Conservation (phyloP, 495 filamentous ascomycete genomes). For the Amphirosellinia nigrospora region DNA sequence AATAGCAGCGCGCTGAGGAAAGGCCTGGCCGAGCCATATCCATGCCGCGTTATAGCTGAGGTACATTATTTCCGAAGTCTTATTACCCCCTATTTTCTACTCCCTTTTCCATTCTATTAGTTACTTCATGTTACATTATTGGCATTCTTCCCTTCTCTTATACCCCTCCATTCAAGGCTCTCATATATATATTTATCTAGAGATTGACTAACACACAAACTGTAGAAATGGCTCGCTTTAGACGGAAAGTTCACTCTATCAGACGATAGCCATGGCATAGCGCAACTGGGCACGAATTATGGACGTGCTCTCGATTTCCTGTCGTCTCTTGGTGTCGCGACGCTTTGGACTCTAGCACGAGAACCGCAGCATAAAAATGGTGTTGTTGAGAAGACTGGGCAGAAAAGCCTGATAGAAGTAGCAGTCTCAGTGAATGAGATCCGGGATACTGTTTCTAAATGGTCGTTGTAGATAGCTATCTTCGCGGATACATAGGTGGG, state of each 20-base stretch:
- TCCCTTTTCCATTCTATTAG: neutral
- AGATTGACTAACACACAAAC: neutral
- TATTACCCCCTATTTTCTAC: neutral
- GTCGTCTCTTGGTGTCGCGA: conserved; percentile 51
- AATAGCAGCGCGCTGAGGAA: conserved; percentile 88
- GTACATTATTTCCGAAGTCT: conserved; percentile 3
- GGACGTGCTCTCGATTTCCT: conserved; percentile 61
- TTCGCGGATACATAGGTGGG: neutral
- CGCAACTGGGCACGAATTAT: conserved; percentile 72
- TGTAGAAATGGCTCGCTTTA: conserved; percentile 48
- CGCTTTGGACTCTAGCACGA: conserved; percentile 56
- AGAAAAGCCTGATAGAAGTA: conserved; percentile 39
- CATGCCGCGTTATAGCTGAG: conserved; percentile 76
- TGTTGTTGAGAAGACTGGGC: conserved; percentile 20
- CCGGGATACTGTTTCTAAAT: conserved; percentile 30
- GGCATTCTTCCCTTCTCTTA: neutral
- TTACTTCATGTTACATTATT: neutral
- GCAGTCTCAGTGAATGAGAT: conserved; percentile 31
- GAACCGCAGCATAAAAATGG: conserved; percentile 23
- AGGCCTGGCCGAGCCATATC: conserved; percentile 90
- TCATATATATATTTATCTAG: neutral
- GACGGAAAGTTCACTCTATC: conserved; percentile 87
- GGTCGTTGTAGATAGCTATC: conserved; percentile 19
- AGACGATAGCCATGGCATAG: conserved; percentile 88
- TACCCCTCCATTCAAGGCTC: neutral